phyloP scores from a whole-genome alignment of 192 early-diverging fungal species.

The Mortierella claussenii region DNA sequence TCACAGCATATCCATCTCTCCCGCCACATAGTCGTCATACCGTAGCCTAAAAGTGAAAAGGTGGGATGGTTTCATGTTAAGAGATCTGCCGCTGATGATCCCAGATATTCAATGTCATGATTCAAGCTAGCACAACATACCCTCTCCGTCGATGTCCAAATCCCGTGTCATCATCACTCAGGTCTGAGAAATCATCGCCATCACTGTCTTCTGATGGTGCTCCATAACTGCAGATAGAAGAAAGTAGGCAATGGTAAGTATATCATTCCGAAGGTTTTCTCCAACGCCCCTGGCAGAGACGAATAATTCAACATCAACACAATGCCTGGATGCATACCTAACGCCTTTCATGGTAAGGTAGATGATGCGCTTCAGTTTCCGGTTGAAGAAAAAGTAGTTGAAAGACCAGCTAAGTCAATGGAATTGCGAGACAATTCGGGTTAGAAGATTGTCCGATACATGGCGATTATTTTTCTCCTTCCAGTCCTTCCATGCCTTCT shows the following conservation, averaged over 20 bases:
- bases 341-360: conserved; percentile 92
- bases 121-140: too few species aligned
- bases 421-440: neutral
- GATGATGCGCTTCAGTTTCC: conserved; percentile 88
- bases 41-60: conserved; percentile 18
- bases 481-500: neutral
- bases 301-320: too few species aligned
- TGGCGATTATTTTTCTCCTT: neutral
- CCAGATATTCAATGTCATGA: too few species aligned
- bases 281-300: too few species aligned
- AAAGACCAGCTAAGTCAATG: conserved; percentile 81
- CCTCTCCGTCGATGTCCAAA: conserved; percentile 35
- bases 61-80: too few species aligned
- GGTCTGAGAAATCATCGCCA: conserved; percentile 40
- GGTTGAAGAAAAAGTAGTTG: conserved; percentile 98
- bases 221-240: conserved; percentile 28
- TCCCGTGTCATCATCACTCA: conserved; percentile 42
- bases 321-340: too few species aligned
- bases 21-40: conserved; percentile 43
- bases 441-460: neutral
- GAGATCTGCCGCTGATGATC: too few species aligned
- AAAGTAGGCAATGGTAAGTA: neutral
- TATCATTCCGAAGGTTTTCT: too few species aligned
- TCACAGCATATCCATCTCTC: conserved; percentile 52
- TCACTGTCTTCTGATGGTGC: conserved; percentile 37